Base-by-base conservation (phyloP, 2,329 filamentous ascomycete species). In the Thyridium curvatum region DNA sequence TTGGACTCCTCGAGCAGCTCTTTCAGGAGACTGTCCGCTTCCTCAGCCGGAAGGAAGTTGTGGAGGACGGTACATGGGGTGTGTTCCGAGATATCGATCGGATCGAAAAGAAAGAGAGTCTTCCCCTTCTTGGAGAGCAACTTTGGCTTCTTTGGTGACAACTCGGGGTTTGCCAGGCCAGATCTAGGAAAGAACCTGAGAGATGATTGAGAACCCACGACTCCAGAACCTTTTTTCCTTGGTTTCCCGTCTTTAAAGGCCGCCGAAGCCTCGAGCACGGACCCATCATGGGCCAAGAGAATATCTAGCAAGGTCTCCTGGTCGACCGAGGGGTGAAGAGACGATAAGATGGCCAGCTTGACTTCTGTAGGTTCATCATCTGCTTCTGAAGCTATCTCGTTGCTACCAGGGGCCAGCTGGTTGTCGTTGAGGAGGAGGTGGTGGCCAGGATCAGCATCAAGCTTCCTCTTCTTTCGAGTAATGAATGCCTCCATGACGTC, bases 31-130 rank as follows among this genome's bases (percentile, higher is more conserved):
- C 72, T 69, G 46, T 88, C 83, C 30, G 93, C 91, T 42, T 85
- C 71, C 2, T 81, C 68, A 0, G 70, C 21, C 0, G 87, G 80
- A 1, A 98, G 69, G 50, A 97, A 96, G 53, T 95, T 93, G 61
- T 94, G 89, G 40, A 96, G 80, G 47, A 97, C 85, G 10, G 86
- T 90, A 62, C 90, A 96, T 1, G 93, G 89, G 0, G 91, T 95
- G 54, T 94, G 77, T 17, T 77, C 72, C 35, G 86, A 84, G 34
- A 97, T 78, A 50, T 95, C 89, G 30, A 79, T 69, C 0, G 90
- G 86, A 32, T 86, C 79, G 59, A 85, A 97, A 0, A 97, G 69
- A 54, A 91, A 85, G 3, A 97, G 62, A 0, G 91, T 96, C 49
- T 79, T 78, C 12, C 90, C 91, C 55, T 84, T 94, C 52, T 77